Evolutionary conservation across 768 basidiomycete species (phyloP).

Genomic region (Agaricus sinodeliciosus): DNA sequence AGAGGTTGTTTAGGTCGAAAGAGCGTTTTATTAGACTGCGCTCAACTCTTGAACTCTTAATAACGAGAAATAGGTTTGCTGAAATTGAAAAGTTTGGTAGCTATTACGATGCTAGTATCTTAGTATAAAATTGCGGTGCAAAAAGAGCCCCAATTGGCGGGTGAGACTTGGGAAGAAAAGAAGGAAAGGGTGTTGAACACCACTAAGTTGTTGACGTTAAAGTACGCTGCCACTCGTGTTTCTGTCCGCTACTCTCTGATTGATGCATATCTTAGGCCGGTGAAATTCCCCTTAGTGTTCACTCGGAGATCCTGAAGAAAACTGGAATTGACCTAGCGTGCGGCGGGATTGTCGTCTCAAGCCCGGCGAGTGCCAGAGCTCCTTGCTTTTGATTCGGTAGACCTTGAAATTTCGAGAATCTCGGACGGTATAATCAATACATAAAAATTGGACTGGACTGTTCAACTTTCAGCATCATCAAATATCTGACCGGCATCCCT

Average conservation of each 20-base stretch:
- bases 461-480: neutral
- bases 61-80: slow-evolving; percentile 25
- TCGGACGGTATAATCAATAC: too few species aligned
- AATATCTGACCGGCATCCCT: neutral
- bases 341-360: too few species aligned
- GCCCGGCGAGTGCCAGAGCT: too few species aligned
- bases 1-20: slow-evolving; percentile 39
- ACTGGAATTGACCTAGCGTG: neutral
- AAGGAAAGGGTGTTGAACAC: slow-evolving; percentile 31
- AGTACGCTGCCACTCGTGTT: neutral
- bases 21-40: slow-evolving; percentile 16
- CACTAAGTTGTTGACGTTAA: slow-evolving; percentile 24
- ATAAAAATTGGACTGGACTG: too few species aligned
- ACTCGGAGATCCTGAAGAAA: slow-evolving; percentile 1
- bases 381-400: too few species aligned
- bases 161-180: slow-evolving; percentile 36
- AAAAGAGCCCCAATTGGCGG: slow-evolving; percentile 40
- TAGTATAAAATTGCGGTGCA: slow-evolving; percentile 38
- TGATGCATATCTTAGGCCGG: neutral
- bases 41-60: too few species aligned
- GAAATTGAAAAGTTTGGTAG: slow-evolving; percentile 41
- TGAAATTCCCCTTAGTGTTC: slow-evolving; percentile 1
- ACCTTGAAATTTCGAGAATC: too few species aligned
- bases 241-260: too few species aligned
- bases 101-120: slow-evolving; percentile 40